phyloP scores from a whole-genome alignment of 768 basidiomycete species.

The Tylopilus sp. region DNA sequence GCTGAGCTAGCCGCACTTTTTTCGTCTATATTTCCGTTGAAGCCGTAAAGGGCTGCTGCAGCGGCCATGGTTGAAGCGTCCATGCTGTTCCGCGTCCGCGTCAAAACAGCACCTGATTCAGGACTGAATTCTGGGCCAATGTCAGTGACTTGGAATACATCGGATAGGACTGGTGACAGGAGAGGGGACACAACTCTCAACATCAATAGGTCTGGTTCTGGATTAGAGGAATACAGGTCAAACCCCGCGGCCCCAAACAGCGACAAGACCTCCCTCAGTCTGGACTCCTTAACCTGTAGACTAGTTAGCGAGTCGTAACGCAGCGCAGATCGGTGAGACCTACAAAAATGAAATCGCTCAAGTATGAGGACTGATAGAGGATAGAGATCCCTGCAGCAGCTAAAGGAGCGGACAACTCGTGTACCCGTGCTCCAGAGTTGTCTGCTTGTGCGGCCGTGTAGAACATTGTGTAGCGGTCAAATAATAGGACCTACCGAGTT shows the following conservation, averaged over 20 bases:
- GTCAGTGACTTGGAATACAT: conserved; percentile 29
- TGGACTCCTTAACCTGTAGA: conserved; percentile 60
- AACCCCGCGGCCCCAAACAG: conserved; percentile 62
- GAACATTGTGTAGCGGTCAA: not conserved
- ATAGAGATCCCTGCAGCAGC: conserved; percentile 79
- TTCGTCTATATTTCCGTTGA: conserved; percentile 4
- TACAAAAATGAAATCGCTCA: conserved; percentile 81
- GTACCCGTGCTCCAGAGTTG: conserved; percentile 67
- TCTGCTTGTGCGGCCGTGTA: conserved; percentile 36
- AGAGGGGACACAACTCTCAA: conserved; percentile 30
- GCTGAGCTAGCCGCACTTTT: conserved; percentile 1
- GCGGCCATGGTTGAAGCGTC: conserved; percentile 27
- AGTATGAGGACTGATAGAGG: conserved; percentile 78
- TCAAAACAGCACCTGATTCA: conserved; percentile 44
- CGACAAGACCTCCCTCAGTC: conserved; percentile 58
- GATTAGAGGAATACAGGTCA: conserved; percentile 53
- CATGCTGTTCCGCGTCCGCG: conserved; percentile 42
- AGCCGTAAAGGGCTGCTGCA: conserved; percentile 6
- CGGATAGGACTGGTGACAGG: conserved; percentile 30
- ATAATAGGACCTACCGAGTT: conserved; percentile 46
- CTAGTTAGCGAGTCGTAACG: conserved; percentile 1
- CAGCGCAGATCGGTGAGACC: conserved; percentile 22
- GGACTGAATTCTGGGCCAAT: conserved; percentile 28
- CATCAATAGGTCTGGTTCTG: conserved; percentile 36
- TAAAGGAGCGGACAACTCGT: conserved; percentile 72